Evolutionary conservation across 768 basidiomycete genomes (phyloP).

Genomic region (Wakefieldia striispora): DNA sequence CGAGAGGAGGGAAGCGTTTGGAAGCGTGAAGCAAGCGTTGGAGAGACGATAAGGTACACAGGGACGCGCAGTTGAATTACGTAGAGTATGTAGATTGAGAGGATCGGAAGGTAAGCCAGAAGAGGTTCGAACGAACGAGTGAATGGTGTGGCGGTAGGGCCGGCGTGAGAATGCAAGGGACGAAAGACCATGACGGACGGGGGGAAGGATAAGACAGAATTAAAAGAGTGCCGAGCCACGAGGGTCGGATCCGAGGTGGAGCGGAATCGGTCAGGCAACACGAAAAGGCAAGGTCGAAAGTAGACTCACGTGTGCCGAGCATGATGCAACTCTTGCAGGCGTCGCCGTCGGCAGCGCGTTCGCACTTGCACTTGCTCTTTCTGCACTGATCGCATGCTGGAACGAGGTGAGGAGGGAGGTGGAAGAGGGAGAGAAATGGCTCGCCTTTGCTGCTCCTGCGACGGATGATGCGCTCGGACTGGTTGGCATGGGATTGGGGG

Average conservation of each 20-base stretch:
- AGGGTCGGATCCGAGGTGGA: constrained; percentile 8
- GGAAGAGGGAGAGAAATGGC: constrained; percentile 6
- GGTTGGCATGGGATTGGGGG: constrained; percentile 16
- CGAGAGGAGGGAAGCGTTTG: too few species aligned
- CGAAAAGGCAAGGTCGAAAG: neutral
- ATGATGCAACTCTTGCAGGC: constrained; percentile 77
- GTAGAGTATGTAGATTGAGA: constrained; percentile 10
- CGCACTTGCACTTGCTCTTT: constrained; percentile 89
- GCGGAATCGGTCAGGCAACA: constrained; percentile 10
- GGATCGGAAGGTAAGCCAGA: neutral
- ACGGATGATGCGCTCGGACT: constrained; percentile 53
- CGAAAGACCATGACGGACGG: too few species aligned
- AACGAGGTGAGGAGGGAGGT: neutral
- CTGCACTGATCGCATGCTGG: constrained; percentile 86
- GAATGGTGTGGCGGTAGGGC: neutral
- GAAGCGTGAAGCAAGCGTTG: too few species aligned
- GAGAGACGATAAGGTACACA: constrained; percentile 5
- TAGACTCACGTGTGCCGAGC: constrained; percentile 61
- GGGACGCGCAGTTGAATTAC: constrained; percentile 8
- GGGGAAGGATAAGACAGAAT: too few species aligned
- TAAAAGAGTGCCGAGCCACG: neutral
- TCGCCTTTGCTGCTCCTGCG: constrained; percentile 76
- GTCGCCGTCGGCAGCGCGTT: constrained; percentile 55
- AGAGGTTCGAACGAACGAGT: too few species aligned
- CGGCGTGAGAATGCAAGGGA: neutral